Percentiles rank a stretch among this genome's conserved stretches.
These are phyloP conservation scores for Fonsecaea multimorphosa DNA, from an alignment of 2,329 filamentous ascomycete genomes.

Conservation along the genomic window DNA sequence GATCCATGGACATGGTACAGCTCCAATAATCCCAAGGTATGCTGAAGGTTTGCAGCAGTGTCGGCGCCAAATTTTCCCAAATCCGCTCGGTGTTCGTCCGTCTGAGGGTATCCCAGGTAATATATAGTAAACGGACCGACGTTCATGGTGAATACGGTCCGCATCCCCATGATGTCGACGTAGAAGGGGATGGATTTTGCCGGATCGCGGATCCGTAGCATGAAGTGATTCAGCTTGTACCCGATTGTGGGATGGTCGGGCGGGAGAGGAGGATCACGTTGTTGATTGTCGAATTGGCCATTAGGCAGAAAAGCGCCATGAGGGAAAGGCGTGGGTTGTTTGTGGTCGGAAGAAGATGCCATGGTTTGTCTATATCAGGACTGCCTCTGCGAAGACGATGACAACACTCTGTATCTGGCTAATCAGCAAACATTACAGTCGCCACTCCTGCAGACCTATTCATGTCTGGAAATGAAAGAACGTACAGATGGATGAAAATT, in stretches of 20 bases:
- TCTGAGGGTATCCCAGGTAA: constrained; percentile 48
- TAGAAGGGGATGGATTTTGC: constrained; percentile 47
- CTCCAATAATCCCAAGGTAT: constrained; percentile 47
- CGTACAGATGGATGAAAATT: neutral
- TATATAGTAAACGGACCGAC: constrained; percentile 50
- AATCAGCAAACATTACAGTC: neutral
- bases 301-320: constrained; percentile 43
- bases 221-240: constrained; percentile 49
- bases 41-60: constrained; percentile 42
- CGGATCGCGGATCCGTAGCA: constrained; percentile 48
- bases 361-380: constrained; percentile 2
- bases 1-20: constrained; percentile 48
- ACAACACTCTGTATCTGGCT: neutral
- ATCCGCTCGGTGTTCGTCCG: constrained; percentile 41
- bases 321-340: constrained; percentile 37
- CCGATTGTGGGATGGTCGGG: constrained; percentile 42
- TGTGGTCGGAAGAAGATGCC: constrained; percentile 3
- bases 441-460: neutral
- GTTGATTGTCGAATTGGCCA: constrained; percentile 36
- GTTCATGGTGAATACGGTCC: constrained; percentile 49
- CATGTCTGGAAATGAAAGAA: neutral
- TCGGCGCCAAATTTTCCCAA: constrained; percentile 42
- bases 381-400: neutral
- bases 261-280: constrained; percentile 42
- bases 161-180: constrained; percentile 49